Conservation (phyloP, 768 basidiomycete genomes). For the Auricularia heimuer region DNA sequence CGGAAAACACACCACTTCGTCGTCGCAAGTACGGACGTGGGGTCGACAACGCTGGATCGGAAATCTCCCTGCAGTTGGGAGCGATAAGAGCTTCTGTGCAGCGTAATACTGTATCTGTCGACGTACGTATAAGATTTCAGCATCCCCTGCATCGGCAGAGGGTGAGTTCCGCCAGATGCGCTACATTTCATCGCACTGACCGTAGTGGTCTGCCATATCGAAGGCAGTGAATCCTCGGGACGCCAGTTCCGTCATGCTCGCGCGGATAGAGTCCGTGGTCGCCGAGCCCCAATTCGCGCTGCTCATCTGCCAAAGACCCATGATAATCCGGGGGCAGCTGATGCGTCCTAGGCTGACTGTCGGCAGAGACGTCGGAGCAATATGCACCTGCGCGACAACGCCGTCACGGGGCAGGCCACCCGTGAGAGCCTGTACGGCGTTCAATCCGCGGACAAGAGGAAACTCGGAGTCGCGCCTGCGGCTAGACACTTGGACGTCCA, state of each 20-base stretch:
- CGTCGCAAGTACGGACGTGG: conserved; percentile 48
- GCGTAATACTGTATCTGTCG: not conserved
- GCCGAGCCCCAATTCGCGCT: conserved; percentile 10
- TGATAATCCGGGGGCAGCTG: conserved; percentile 5
- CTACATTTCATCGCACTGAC: not conserved
- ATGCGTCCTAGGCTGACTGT: conserved; percentile 2
- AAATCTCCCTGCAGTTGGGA: conserved; percentile 52
- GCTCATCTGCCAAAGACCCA: conserved; percentile 10
- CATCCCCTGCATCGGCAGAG: not conserved
- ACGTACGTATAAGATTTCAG: conserved; percentile 1
- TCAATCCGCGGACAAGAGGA: no score
- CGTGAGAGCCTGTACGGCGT: no score
- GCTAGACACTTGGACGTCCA: no score
- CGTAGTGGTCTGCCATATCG: conserved; percentile 8
- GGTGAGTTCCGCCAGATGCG: no score
- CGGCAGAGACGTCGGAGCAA: not conserved
- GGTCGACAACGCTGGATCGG: conserved; percentile 31
- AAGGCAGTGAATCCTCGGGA: not conserved
- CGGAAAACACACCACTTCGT: conserved; percentile 86
- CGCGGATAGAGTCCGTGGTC: not conserved
- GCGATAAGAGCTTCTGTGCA: no score
- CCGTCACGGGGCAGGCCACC: no score
- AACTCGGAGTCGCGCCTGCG: no score
- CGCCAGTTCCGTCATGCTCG: not conserved
- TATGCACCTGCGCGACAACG: no score